Evolutionary conservation across 108 stramenopile genomes (phyloP), one percentile per base, ranked within the genome.

Genomic region (Skeletonema grethae): DNA sequence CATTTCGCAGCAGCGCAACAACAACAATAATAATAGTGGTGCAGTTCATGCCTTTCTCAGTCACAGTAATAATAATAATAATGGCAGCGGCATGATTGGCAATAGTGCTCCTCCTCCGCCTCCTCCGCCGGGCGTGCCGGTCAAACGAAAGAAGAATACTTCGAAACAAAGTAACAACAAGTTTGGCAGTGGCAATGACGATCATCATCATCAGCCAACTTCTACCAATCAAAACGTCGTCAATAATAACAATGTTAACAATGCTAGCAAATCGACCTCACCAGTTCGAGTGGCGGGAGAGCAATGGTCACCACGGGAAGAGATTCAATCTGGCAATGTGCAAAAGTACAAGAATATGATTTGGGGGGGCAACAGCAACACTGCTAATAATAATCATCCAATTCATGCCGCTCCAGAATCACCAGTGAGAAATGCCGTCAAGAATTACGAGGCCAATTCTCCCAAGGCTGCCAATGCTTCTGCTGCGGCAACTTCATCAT

Each of bases 261-360:
- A 48, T 16, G n/a, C n/a, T n/a, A n/a, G n/a, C n/a, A 61, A 34
- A 22, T 5, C 20, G 20, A 22, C 22, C 9, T 53, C 50, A 24
- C 50, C 50, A 20, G 20, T 53, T n/a, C 50, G 50, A 53, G 50
- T 7, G 5, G 20, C 55, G 1, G 78, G 78, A 7, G 71, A 71
- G 60, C 58, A 59, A 41, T 79, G 78, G 78, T 61, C 65, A 36
- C 78, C 78, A 35, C 57, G 61, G 3, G 71, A 72, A 25, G 78
- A 79, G 63, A 79, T 79, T 29, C 70, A 72, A 61, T 34, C 66
- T 7, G 78, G 78, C 30, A 79, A 68, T 68, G 78, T 79, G 4
- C 67, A 70, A 1, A 72, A 67, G 15, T 79, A 68, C 45, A 71
- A 72, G 20, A 36, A 72, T 28, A 62, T 79, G 78, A 53, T 79